phyloP scores from a whole-genome alignment of 345 rosid species.

The Syzygium jambos region DNA sequence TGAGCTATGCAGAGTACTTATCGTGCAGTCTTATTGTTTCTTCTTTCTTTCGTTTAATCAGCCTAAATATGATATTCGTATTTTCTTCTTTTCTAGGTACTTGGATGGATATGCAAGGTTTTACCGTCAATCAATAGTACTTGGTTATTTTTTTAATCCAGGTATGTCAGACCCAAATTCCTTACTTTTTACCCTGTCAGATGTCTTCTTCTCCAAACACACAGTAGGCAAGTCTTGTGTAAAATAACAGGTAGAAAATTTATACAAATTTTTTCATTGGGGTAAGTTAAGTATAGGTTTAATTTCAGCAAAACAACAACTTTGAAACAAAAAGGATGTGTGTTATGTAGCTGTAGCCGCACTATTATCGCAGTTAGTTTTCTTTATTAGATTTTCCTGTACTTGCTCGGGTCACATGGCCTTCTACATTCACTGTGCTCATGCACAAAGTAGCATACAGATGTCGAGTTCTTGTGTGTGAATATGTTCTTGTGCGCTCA shows the following conservation, averaged over 20 bases:
- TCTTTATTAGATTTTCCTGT: background rate
- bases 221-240: background rate
- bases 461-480: background rate
- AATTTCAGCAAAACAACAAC: background rate
- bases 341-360: background rate
- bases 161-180: slow-evolving; percentile 28
- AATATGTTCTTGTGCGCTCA: background rate
- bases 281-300: background rate
- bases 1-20: slow-evolving; percentile 13
- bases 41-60: background rate
- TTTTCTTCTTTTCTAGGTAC: slow-evolving; percentile 41
- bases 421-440: background rate
- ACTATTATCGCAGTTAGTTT: background rate
- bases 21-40: background rate
- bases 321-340: background rate
- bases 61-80: background rate
- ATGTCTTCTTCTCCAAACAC: background rate
- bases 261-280: background rate
- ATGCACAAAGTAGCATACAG: background rate
- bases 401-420: background rate
- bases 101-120: slow-evolving; percentile 70
- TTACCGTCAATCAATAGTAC: slow-evolving; percentile 69
- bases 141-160: slow-evolving; percentile 72
- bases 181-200: background rate
- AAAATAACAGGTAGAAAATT: background rate